Conservation (phyloP, 305 asterid species). For the Fraxinus platypoda region DNA sequence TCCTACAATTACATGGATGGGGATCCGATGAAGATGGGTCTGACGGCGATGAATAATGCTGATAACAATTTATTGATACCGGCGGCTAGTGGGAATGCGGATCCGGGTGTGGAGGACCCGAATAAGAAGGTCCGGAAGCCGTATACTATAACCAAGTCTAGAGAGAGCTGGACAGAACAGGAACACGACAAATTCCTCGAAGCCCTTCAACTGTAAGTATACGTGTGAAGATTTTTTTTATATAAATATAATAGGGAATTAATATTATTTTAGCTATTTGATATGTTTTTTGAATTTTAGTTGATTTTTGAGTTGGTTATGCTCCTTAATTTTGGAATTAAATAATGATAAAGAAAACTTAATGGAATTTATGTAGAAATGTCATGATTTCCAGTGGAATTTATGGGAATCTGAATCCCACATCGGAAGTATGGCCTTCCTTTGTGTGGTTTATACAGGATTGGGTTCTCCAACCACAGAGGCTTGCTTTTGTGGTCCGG, state of each 20-base stretch:
- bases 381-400: no score
- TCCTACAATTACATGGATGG: slow-evolving; percentile 33
- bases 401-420: no score
- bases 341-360: not conserved
- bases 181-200: slow-evolving; percentile 89
- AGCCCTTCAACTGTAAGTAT: slow-evolving; percentile 80
- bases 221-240: not conserved
- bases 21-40: slow-evolving; percentile 43
- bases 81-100: slow-evolving; percentile 32
- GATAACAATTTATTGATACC: slow-evolving; percentile 18
- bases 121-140: slow-evolving; percentile 84
- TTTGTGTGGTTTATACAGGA: no score
- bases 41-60: slow-evolving; percentile 23
- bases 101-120: slow-evolving; percentile 53
- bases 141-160: slow-evolving; percentile 83
- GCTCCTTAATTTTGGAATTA: not conserved
- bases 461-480: no score
- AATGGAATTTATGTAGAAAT: not conserved
- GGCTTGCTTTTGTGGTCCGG: no score
- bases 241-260: not conserved
- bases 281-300: slow-evolving; percentile 2
- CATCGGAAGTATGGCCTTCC: no score
- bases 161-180: slow-evolving; percentile 95
- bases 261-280: not conserved
- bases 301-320: not conserved